Base-by-base conservation (phyloP, 1,139 yeast species). In the Debaryomyces psychrophilus region DNA sequence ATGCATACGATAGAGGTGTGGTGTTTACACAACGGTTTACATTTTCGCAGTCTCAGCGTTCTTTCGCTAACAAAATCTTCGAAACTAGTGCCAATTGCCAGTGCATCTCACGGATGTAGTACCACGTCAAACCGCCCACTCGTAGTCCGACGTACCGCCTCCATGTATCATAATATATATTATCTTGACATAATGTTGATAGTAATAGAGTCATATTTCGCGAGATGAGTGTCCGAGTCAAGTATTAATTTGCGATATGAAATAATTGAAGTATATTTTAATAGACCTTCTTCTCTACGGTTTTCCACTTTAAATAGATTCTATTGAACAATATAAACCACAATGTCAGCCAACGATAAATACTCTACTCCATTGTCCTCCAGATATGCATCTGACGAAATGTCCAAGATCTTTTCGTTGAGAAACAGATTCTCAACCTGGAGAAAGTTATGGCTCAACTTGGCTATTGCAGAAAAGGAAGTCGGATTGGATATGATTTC, bases 381-480 rank as follows among this genome's bases (percentile, higher is more conserved):
- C 48, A 86, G 99, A 75, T 93, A 93, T 76, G 99, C 99, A 46
- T 89, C 97, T 55, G 92, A 87, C 65, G 99, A 93, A 74, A 93
- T 93, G 99, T 86, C 97, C 52, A 77, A 80, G 59, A 79, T 93
- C 64, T 93, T 93, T 79, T 92, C 98, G 42, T 73, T 87, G 64
- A 85, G 97, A 73, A 92, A 88, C 74, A 82, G 99, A 67, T 93
- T 87, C 70, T 87, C 97, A 45, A 93, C 99, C 43, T 93, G 99
- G 99, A 87, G 99, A 79, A 89, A 89, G 70, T 81, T 93, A 57
- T 93, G 99, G 99, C 82, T 84, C 64, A 90, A 89, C 66, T 79
- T 93, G 58, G 99, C 99, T 57, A 85, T 87, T 65, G 99, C 99
- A 52, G 99, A 93, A 74, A 79, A 90, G 69, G 89, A 90, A 65